Conservation (phyloP, 1,284 basidiomycete genomes). For the Nidula niveotomentosa region DNA sequence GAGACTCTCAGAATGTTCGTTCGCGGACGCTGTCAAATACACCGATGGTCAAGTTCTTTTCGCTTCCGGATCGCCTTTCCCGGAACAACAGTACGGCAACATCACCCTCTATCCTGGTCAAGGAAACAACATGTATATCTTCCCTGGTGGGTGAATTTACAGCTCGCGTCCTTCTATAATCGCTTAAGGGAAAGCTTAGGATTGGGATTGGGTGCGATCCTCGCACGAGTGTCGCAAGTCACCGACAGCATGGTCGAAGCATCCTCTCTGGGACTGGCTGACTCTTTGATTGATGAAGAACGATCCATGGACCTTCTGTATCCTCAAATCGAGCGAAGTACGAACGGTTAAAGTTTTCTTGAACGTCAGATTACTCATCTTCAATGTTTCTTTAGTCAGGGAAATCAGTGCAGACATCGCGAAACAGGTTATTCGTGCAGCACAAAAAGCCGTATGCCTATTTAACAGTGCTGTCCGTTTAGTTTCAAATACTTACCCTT, state of each 20-base stretch:
- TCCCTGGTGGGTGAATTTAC: conserved; percentile 47
- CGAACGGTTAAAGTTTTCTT: conserved; percentile 9
- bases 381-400: conserved; percentile 41
- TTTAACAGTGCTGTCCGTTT: neutral
- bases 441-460: conserved; percentile 67
- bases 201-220: conserved; percentile 79
- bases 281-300: conserved; percentile 78
- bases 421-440: conserved; percentile 70
- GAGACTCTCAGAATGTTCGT: conserved; percentile 82
- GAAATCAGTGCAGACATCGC: conserved; percentile 83
- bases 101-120: conserved; percentile 79
- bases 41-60: conserved; percentile 80
- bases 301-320: conserved; percentile 66
- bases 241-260: conserved; percentile 85
- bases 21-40: conserved; percentile 81
- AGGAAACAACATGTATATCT: conserved; percentile 90
- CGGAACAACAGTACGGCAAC: conserved; percentile 59
- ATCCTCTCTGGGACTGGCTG: conserved; percentile 74
- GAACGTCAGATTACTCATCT: no score
- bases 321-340: conserved; percentile 73
- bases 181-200: conserved; percentile 36
- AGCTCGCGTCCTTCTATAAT: no score
- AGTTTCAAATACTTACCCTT: conserved; percentile 1
- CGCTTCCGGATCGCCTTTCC: conserved; percentile 91
- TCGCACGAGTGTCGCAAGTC: conserved; percentile 64